These are phyloP conservation scores for Limonium bicolor DNA, from an alignment of 148 eudicot species.

Conservation along the genomic window DNA sequence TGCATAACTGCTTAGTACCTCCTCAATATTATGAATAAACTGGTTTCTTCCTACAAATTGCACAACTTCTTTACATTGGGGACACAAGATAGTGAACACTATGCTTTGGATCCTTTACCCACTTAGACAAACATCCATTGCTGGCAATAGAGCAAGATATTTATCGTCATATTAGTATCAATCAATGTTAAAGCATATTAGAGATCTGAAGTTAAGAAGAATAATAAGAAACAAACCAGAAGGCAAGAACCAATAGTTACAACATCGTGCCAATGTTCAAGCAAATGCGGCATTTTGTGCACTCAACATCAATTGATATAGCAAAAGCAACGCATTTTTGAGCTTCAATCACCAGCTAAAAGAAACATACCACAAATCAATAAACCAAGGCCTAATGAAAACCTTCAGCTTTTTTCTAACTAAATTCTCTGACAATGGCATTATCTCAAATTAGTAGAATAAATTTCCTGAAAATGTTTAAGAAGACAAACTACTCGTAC, in stretches of 20 bases:
- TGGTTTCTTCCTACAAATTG: conserved; percentile 90
- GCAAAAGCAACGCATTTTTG: conserved; percentile 7
- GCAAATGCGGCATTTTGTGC: conserved; percentile 85
- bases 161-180: no score
- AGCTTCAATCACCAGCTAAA: neutral
- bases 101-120: conserved; percentile 77
- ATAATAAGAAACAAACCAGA: conserved; percentile 40
- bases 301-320: conserved; percentile 56
- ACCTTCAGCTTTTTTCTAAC: conserved; percentile 43
- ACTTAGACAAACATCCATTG: conserved; percentile 98
- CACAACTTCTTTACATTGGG: conserved; percentile 83
- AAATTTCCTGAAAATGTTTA: conserved; percentile 36
- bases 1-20: no score
- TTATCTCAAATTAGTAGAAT: conserved; percentile 49
- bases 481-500: no score
- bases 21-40: conserved; percentile 68
- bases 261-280: conserved; percentile 94
- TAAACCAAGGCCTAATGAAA: conserved; percentile 1
- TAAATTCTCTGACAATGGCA: conserved; percentile 32
- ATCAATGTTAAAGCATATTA: no score
- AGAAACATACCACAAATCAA: neutral
- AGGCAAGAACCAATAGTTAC: conserved; percentile 95
- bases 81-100: conserved; percentile 54
- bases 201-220: neutral
- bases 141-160: conserved; percentile 22